Conservation (phyloP, 2,329 filamentous ascomycete genomes). For the Fonsecaea monophora region DNA sequence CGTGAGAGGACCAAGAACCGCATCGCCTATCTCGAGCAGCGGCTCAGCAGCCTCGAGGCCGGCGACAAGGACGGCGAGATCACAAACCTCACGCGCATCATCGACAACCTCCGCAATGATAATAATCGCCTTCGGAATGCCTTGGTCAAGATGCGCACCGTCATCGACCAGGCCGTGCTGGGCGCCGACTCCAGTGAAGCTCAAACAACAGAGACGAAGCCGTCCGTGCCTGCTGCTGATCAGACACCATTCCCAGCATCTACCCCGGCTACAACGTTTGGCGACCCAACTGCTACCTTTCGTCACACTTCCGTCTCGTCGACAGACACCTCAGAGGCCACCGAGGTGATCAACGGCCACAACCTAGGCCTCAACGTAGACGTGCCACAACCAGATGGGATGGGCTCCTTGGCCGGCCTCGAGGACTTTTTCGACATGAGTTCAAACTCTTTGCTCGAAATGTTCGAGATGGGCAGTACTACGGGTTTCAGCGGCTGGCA, state of each 20-base stretch:
- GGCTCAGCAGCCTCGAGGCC: constrained; percentile 34
- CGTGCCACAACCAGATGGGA: constrained; percentile 6
- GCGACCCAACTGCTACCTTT: constrained; percentile 11
- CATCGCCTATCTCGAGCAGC: constrained; percentile 35
- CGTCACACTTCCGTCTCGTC: constrained; percentile 31
- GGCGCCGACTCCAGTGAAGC: constrained; percentile 10
- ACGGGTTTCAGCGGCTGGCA: constrained; percentile 23
- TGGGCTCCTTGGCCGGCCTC: constrained; percentile 13
- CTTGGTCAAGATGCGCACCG: constrained; percentile 34
- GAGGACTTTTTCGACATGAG: constrained; percentile 34
- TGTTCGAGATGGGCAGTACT: constrained; percentile 27
- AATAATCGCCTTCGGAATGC: constrained; percentile 34
- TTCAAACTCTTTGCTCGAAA: constrained; percentile 29
- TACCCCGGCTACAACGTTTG: constrained; percentile 6
- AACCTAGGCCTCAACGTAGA: constrained; percentile 6
- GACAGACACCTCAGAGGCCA: constrained; percentile 23
- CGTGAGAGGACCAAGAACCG: constrained; percentile 40
- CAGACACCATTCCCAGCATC: constrained; percentile 1
- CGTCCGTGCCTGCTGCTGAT: constrained; percentile 4
- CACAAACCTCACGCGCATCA: constrained; percentile 30
- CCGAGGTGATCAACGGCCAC: constrained; percentile 19
- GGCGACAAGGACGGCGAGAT: constrained; percentile 31
- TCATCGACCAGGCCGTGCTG: constrained; percentile 32
- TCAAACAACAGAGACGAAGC: constrained; percentile 2
- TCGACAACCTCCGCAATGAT: constrained; percentile 33